phyloP scores from a whole-genome alignment of 305 asterid species.

The Fraxinus sp. region DNA sequence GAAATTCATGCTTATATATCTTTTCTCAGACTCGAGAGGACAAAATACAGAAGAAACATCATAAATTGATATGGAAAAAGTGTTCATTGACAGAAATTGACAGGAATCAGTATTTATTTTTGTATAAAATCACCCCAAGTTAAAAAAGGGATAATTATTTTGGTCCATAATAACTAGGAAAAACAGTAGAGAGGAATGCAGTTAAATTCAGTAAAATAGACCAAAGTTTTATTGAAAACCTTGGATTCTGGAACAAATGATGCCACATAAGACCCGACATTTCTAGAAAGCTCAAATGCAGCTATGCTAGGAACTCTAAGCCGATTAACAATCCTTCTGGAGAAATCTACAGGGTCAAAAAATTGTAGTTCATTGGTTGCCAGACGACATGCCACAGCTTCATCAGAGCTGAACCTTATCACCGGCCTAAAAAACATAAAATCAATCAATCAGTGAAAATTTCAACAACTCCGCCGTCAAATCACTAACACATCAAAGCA shows the following conservation, averaged over 20 bases:
- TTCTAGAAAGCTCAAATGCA: constrained; percentile 73
- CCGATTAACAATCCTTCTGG: constrained; percentile 67
- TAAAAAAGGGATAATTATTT: background rate
- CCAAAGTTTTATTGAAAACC: constrained; percentile 40
- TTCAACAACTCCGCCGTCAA: constrained; percentile 15
- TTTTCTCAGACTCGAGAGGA: constrained; percentile 1
- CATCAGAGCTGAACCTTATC: constrained; percentile 68
- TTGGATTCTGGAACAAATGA: constrained; percentile 88
- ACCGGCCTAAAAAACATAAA: constrained; percentile 59
- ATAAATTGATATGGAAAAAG: background rate
- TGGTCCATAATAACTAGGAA: background rate
- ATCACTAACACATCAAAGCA: background rate
- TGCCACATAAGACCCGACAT: constrained; percentile 72
- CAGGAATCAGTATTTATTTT: background rate
- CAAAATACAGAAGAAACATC: background rate
- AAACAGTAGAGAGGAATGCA: background rate
- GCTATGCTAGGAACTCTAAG: constrained; percentile 87
- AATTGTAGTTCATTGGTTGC: constrained; percentile 88
- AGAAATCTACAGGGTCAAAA: constrained; percentile 69
- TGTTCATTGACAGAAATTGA: background rate
- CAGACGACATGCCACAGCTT: constrained; percentile 74
- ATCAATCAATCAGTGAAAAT: constrained; percentile 10
- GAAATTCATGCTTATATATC: background rate
- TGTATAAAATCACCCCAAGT: background rate
- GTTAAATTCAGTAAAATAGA: constrained; percentile 5